These are phyloP conservation scores for Russula earlei DNA, from an alignment of 768 basidiomycete species.

Conservation along the genomic window DNA sequence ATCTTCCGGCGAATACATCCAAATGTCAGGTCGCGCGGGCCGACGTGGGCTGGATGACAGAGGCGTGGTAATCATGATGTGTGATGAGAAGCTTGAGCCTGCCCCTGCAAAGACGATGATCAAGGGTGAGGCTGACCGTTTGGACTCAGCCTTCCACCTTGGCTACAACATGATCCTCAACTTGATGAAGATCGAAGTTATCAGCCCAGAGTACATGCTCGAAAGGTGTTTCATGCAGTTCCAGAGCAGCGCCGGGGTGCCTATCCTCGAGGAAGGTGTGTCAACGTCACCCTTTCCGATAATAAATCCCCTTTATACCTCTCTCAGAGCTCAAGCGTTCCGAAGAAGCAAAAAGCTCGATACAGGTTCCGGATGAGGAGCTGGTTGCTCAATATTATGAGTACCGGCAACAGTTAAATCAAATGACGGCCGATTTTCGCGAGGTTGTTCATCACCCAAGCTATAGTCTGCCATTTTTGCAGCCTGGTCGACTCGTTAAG, in stretches of 20 bases:
- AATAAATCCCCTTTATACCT: not conserved
- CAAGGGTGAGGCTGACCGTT: slow-evolving; percentile 91
- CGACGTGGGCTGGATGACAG: slow-evolving; percentile 94
- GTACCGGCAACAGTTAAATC: slow-evolving; percentile 84
- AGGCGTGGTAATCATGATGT: slow-evolving; percentile 99
- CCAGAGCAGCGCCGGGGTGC: slow-evolving; percentile 90
- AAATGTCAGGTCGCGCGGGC: slow-evolving; percentile 98
- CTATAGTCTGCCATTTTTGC: slow-evolving; percentile 90
- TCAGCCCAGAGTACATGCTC: slow-evolving; percentile 97
- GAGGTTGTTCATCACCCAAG: slow-evolving; percentile 92
- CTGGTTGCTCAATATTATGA: slow-evolving; percentile 87
- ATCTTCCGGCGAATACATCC: slow-evolving; percentile 95
- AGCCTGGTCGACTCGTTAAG: slow-evolving; percentile 86
- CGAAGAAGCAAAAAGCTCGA: slow-evolving; percentile 53
- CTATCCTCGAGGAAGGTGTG: slow-evolving; percentile 69
- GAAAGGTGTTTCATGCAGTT: slow-evolving; percentile 98
- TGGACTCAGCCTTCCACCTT: slow-evolving; percentile 97
- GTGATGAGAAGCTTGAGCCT: slow-evolving; percentile 95
- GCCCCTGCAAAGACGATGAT: slow-evolving; percentile 90
- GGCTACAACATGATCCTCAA: slow-evolving; percentile 99
- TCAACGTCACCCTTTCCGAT: not conserved
- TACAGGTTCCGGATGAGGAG: slow-evolving; percentile 75
- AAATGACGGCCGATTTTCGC: slow-evolving; percentile 79
- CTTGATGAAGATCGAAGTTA: slow-evolving; percentile 95
- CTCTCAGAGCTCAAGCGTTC: slow-evolving; percentile 60